Evolutionary conservation across 2,329 filamentous ascomycete species (phyloP).

Genomic region (Aureobasidium sp.): DNA sequence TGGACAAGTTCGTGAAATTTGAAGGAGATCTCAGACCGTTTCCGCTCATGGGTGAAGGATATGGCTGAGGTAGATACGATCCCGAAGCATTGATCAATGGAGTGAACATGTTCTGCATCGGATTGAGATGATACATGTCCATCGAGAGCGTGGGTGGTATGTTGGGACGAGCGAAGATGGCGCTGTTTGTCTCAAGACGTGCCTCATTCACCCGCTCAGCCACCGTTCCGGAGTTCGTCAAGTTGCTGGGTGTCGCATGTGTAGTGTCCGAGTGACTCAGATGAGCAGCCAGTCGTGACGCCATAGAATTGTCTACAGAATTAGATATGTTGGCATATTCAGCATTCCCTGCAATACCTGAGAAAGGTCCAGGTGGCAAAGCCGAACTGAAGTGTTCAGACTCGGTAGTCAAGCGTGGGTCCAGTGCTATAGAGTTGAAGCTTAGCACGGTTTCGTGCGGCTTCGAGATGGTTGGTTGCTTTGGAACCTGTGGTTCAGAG

Average conservation of each 20-base stretch:
- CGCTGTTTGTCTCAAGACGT: neutral
- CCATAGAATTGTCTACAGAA: neutral
- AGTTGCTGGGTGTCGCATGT: neutral
- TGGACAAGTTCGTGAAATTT: neutral
- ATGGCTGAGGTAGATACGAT: constrained; percentile 8
- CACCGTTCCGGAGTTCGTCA: neutral
- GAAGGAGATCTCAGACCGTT: neutral
- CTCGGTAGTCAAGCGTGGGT: neutral
- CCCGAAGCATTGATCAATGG: neutral
- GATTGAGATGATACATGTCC: constrained; percentile 3
- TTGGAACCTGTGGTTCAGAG: neutral
- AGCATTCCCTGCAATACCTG: too few relatives aligned
- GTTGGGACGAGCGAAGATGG: neutral
- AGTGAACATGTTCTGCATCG: constrained; percentile 1
- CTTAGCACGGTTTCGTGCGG: neutral
- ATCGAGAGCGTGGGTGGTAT: neutral
- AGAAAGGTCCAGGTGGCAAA: neutral
- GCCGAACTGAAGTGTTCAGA: neutral
- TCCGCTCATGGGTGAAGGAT: neutral
- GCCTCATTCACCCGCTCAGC: neutral
- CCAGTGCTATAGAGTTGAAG: neutral
- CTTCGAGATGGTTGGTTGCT: neutral
- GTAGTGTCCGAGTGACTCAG: neutral
- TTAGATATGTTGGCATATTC: neutral
- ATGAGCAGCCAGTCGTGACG: neutral